Conservation (phyloP, 2,329 filamentous ascomycete species). For the Xylariaceae sp. region DNA sequence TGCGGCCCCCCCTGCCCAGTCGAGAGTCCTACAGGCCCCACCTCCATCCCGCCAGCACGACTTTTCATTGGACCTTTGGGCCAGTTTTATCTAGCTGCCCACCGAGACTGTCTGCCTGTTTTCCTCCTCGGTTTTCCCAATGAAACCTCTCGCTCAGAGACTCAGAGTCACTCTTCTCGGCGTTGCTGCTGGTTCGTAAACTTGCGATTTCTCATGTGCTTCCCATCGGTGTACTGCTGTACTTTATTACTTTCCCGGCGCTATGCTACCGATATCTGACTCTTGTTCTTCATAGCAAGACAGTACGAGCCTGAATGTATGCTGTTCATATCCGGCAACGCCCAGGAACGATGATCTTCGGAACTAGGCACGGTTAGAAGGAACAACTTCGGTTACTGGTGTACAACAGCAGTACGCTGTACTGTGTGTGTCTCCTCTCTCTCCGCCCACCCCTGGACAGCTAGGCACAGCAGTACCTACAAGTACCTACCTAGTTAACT, state of each 20-base stretch:
- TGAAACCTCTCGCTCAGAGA: background rate
- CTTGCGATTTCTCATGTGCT: too few species aligned
- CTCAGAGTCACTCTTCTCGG: too few species aligned
- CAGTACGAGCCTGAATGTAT: background rate
- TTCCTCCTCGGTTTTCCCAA: background rate
- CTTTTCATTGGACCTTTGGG: background rate
- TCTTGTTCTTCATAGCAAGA: background rate
- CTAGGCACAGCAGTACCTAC: too few species aligned
- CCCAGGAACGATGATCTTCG: too few species aligned
- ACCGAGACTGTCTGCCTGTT: conserved; percentile 1
- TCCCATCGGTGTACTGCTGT: too few species aligned
- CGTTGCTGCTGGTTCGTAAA: too few species aligned
- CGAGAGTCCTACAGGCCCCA: conserved; percentile 1
- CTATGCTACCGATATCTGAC: background rate
- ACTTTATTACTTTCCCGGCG: too few species aligned
- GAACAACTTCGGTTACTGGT: too few species aligned
- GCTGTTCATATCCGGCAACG: too few species aligned
- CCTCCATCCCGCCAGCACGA: conserved; percentile 5
- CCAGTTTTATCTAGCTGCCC: conserved; percentile 6
- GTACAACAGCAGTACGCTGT: conserved; percentile 7
- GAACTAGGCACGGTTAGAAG: too few species aligned
- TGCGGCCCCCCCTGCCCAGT: conserved; percentile 12
- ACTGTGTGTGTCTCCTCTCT: too few species aligned
- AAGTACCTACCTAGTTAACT: too few species aligned
- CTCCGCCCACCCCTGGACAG: background rate